phyloP scores from a whole-genome alignment of 805 yeast species.

The Yueomyces sinensis region DNA sequence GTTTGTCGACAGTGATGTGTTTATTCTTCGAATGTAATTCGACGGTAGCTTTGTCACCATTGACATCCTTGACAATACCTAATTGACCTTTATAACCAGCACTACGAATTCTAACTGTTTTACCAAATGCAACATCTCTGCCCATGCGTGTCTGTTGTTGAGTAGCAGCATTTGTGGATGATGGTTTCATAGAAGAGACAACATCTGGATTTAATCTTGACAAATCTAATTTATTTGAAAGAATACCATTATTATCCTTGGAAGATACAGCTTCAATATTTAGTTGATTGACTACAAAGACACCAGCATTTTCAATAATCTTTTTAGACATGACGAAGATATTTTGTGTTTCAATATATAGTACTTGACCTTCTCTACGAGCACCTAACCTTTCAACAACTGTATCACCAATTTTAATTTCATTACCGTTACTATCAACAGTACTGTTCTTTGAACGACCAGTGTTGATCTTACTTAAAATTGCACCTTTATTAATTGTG shows the following conservation, averaged over 20 bases:
- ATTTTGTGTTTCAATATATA: slow-evolving; percentile 72
- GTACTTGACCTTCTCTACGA: slow-evolving; percentile 73
- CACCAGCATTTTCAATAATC: slow-evolving; percentile 76
- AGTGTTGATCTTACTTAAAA: slow-evolving; percentile 60
- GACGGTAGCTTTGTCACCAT: slow-evolving; percentile 81
- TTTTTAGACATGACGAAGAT: slow-evolving; percentile 74
- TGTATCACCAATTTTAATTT: slow-evolving; percentile 80
- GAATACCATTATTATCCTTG: slow-evolving; percentile 46
- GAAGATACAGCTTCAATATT: slow-evolving; percentile 77
- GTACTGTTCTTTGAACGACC: slow-evolving; percentile 71
- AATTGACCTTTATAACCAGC: slow-evolving; percentile 85
- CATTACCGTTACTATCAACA: slow-evolving; percentile 74
- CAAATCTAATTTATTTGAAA: slow-evolving; percentile 41
- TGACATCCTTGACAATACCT: slow-evolving; percentile 89
- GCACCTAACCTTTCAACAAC: slow-evolving; percentile 80
- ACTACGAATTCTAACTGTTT: slow-evolving; percentile 80
- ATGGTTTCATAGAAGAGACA: slow-evolving; percentile 33
- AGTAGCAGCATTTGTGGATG: slow-evolving; percentile 30
- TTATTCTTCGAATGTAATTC: slow-evolving; percentile 90
- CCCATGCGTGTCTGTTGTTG: slow-evolving; percentile 49
- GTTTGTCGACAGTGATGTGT: slow-evolving; percentile 71
- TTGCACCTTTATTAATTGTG: slow-evolving; percentile 66
- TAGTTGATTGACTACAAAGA: slow-evolving; percentile 65
- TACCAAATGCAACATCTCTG: slow-evolving; percentile 69
- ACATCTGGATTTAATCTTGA: slow-evolving; percentile 75